These are phyloP conservation scores for Trypethelium eluteriae DNA, from an alignment of 495 filamentous ascomycete species.

Conservation along the genomic window DNA sequence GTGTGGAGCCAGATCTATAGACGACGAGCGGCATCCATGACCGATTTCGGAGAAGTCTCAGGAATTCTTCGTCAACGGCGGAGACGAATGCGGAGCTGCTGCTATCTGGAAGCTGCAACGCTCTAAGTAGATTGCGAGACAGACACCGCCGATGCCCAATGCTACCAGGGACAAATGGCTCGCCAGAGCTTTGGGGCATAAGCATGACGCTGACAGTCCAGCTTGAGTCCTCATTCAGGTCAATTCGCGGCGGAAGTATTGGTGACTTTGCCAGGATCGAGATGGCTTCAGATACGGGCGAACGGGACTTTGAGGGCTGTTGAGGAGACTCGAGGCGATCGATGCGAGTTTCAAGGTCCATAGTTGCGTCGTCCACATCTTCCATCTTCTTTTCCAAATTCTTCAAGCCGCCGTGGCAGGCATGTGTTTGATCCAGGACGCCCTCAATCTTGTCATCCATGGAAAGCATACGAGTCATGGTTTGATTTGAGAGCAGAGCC, in stretches of 20 bases:
- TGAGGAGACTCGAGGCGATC: constrained; percentile 22
- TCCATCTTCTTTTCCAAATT: constrained; percentile 23
- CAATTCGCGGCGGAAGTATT: not conserved
- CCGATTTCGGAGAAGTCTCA: constrained; percentile 25
- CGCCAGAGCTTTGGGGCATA: constrained; percentile 2
- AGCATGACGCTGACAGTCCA: constrained; percentile 1
- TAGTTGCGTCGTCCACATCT: constrained; percentile 27
- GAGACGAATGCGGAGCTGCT: constrained; percentile 27
- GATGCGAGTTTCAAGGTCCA: constrained; percentile 28
- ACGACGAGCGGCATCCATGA: constrained; percentile 29
- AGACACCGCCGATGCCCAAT: constrained; percentile 26
- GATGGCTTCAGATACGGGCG: constrained; percentile 22
- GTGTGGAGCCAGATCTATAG: constrained; percentile 20
- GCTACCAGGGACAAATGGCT: constrained; percentile 16
- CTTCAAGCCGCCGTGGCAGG: constrained; percentile 27
- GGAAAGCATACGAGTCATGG: constrained; percentile 23
- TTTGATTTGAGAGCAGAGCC: constrained; percentile 13
- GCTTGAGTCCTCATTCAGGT: not conserved
- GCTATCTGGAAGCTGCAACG: constrained; percentile 23
- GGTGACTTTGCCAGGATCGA: constrained; percentile 15
- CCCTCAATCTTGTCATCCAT: constrained; percentile 32
- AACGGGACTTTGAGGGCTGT: constrained; percentile 18
- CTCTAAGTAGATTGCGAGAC: constrained; percentile 28
- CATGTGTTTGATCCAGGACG: constrained; percentile 29
- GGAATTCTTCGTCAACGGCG: constrained; percentile 25